Percentiles rank a stretch among this genome's conserved stretches.
These are phyloP conservation scores for Wickerhamomyces rabaulensis DNA, from an alignment of 805 yeast genomes.

Conservation along the genomic window DNA sequence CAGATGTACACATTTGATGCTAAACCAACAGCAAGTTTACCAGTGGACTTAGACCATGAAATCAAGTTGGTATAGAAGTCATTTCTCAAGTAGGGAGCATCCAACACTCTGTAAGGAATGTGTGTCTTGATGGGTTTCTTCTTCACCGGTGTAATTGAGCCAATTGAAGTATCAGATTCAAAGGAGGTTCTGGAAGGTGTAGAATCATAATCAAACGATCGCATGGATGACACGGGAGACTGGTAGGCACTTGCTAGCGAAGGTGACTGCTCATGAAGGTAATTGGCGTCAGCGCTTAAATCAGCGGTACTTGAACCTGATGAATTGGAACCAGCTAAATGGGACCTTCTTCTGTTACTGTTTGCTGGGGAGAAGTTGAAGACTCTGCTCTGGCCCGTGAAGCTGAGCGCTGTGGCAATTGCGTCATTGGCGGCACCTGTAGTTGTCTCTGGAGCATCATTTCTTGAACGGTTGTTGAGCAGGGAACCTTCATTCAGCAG, in stretches of 20 bases:
- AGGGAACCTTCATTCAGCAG: slow-evolving; percentile 12
- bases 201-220: slow-evolving; percentile 1
- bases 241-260: not conserved
- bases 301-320: slow-evolving; percentile 2
- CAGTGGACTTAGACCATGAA: slow-evolving; percentile 57
- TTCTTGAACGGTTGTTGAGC: not conserved
- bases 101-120: slow-evolving; percentile 47
- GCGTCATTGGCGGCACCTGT: not conserved
- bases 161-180: slow-evolving; percentile 9
- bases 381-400: slow-evolving; percentile 26
- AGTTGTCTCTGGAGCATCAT: not conserved
- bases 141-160: slow-evolving; percentile 2
- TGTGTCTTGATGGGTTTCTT: slow-evolving; percentile 29
- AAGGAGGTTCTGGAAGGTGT: slow-evolving; percentile 5
- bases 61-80: slow-evolving; percentile 76
- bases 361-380: slow-evolving; percentile 26
- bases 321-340: not conserved
- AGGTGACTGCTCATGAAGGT: not conserved
- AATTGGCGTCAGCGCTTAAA: slow-evolving; percentile 3
- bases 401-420: not conserved
- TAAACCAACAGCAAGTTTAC: slow-evolving; percentile 61
- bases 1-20: slow-evolving; percentile 56
- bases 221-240: slow-evolving; percentile 1
- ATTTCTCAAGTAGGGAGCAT: slow-evolving; percentile 67
- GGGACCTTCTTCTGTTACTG: not conserved